These are phyloP conservation scores for Neurospora crassa DNA, from an alignment of 2,329 filamentous ascomycete genomes.

Conservation along the genomic window DNA sequence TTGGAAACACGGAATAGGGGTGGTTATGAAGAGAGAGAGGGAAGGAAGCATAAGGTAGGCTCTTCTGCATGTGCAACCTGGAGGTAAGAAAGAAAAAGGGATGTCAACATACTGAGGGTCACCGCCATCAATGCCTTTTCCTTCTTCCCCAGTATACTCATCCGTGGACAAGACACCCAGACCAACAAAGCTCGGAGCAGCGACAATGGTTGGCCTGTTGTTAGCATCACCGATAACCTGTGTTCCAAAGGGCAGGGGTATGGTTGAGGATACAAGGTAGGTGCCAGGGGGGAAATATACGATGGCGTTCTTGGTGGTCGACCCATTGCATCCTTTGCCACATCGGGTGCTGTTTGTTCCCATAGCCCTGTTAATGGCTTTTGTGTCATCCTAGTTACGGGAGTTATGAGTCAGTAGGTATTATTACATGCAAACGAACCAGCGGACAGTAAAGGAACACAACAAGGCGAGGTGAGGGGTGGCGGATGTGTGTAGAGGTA, in stretches of 20 bases:
- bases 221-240: constrained; percentile 9
- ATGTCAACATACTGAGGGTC: neutral
- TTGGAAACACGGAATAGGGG: no score
- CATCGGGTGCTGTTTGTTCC: constrained; percentile 3
- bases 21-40: no score
- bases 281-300: constrained; percentile 9
- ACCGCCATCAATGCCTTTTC: neutral
- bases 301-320: constrained; percentile 8
- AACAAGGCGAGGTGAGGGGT: no score
- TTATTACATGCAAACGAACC: no score
- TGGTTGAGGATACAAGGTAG: neutral
- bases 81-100: no score
- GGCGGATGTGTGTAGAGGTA: no score
- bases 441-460: no score
- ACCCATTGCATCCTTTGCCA: constrained; percentile 4
- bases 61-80: no score
- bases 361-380: constrained; percentile 10
- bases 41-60: no score
- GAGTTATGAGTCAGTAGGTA: no score
- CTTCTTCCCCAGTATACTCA: constrained; percentile 4
- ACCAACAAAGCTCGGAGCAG: constrained; percentile 4
- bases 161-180: constrained; percentile 8
- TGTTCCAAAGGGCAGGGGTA: constrained; percentile 1
- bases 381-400: constrained; percentile 1
- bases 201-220: constrained; percentile 1